Evolutionary conservation across 2,329 filamentous ascomycete genomes (phyloP).

Genomic region (Beauveria asiatica): DNA sequence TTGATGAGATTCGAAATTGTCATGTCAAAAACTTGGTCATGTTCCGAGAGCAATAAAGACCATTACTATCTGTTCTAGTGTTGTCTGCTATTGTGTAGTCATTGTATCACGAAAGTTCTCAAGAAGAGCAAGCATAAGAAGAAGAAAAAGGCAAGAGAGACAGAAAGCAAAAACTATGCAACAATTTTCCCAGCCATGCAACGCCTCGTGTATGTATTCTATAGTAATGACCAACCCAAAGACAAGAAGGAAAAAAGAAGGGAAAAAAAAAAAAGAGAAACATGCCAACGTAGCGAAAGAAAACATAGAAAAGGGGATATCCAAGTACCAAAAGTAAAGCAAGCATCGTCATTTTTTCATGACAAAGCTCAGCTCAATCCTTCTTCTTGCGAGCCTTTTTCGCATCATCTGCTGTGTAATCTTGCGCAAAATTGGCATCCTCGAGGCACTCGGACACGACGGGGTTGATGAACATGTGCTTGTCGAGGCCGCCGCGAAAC

Average conservation of each 20-base stretch:
- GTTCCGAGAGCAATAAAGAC: neutral
- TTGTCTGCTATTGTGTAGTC: neutral
- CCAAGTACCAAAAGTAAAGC: neutral
- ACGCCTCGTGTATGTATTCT: slow-evolving; percentile 7
- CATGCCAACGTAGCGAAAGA: neutral
- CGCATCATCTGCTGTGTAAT: slow-evolving; percentile 7
- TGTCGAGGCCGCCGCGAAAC: slow-evolving; percentile 36
- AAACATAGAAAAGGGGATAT: neutral
- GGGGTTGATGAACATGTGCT: slow-evolving; percentile 30
- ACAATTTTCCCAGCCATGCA: neutral
- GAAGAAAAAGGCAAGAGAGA: neutral
- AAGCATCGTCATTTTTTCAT: neutral
- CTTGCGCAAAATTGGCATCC: slow-evolving; percentile 24
- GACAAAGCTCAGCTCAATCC: neutral
- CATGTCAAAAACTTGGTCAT: too few species aligned
- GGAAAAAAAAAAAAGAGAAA: neutral
- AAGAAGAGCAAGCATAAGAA: neutral
- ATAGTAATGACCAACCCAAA: neutral
- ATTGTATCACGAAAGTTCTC: neutral
- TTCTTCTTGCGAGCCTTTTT: slow-evolving; percentile 8
- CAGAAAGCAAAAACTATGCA: neutral
- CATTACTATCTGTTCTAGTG: neutral
- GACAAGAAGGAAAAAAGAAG: neutral
- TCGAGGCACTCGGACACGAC: slow-evolving; percentile 30
- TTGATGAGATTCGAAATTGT: too few species aligned